Evolutionary conservation across 805 yeast genomes (phyloP), one percentile per base, ranked within the genome.

Genomic region (Sungouiella blattae): DNA sequence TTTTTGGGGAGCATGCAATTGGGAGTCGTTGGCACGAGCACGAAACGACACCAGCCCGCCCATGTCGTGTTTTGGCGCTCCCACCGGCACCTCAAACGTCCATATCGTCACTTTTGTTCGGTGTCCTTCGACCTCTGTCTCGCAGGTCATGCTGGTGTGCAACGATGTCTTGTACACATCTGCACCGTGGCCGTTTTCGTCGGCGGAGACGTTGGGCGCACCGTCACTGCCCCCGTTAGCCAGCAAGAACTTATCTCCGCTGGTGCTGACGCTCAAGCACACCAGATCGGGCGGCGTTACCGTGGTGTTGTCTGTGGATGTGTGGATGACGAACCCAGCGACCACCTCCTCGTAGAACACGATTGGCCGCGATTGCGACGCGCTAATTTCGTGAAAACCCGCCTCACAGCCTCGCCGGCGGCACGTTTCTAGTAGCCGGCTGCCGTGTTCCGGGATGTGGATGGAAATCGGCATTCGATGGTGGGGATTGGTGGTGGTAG

Each of bases 331-430:
- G 38, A 52, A 63, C 1, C 63, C 67, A 9, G 37, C 33, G 20
- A 60, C 43, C 3, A 42, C 29, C 35, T 64, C 69, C 33, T 62
- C 67, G 39, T 54, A 59, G 35, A 60, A 64, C 14, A 57, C 47
- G 14, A 58, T 15, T 20, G 27, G 4, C n/a, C 31, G 31, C 23
- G n/a, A 6, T n/a, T 18, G 29, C 20, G 16, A 12, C 23, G 5
- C 27, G 13, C 18, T 23, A 13, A 13, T 6, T 7, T 20, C 8
- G 22, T 6, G 8, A 6, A 20, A 20, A 20, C 6, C 6, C 22
- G 22, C 22, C 8, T 9, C 22, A 20, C 22, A 20, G 22, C 9
- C 22, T 6, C 22, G 6, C 8, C 9, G 8, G 8, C 9, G 8
- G 22, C 9, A 20, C 22, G 22, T 9, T 9, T 9, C 8, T 20